Evolutionary conservation across 495 filamentous ascomycete genomes (phyloP), one percentile per base, ranked within the genome.

Genomic region (Neurospora tetraspora): DNA sequence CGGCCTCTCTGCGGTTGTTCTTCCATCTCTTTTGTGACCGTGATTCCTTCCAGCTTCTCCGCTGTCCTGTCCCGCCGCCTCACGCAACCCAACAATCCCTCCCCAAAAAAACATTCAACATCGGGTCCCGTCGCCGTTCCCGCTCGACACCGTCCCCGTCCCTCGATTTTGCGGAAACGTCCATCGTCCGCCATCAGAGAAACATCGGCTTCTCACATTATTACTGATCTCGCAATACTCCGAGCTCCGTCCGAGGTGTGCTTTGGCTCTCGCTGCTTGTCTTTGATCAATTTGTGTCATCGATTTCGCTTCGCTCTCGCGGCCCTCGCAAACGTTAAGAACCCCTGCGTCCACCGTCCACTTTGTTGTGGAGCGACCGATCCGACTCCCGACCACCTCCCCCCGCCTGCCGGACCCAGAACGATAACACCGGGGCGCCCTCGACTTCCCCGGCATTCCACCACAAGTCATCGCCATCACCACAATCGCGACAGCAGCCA

Each of bases 381-480:
- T 65, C 53, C 53, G 53, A 65, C 27, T 65, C 53, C 53, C 53
- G 53, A 36, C 53, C 53, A 65, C 53, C 53, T 31, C 53, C 53
- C 23, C 31, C 53, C 53, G 53, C 53, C 53, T 65, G 53, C 53
- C 53, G 53, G 53, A 65, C 53, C 53, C 27, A 65, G 27, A 65
- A 65, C 53, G 12, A 65, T 34, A 65, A 65, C 53, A 65, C 27
- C 53, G 53, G 53, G 53, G 7, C 27, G 6, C 53, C 53, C 14
- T 65, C 27, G 53, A 65, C 14, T 65, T 65, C 27, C 27, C 53
- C 27, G 27, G 53, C 53, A 72, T 71, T 71, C 73, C 71, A 74
- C 53, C 77, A 80, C 78, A 74, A 78, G n/a, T 68, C 72, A 72
- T 71, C 53, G 61, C 53, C 43, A 40, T 38, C 74, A n/a, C 38